Evolutionary conservation across 169 alveolate genomes (phyloP).

Genomic region (Cyclospora cayetanensis): DNA sequence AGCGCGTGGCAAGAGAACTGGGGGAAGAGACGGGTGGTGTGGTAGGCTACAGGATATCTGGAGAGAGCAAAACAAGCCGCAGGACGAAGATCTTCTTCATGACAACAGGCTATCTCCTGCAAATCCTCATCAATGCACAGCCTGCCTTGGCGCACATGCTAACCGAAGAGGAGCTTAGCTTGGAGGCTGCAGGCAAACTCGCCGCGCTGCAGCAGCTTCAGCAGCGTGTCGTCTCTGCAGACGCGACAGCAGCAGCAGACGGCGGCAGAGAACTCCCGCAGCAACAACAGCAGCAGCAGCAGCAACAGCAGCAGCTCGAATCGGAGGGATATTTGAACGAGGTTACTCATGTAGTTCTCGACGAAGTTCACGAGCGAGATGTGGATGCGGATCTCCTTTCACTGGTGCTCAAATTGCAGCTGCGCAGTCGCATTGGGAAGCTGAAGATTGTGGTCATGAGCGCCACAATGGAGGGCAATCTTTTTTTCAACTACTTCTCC

Average conservation of each 20-base stretch:
- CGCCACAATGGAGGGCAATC: constrained; percentile 74
- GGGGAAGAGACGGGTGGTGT: constrained; percentile 55
- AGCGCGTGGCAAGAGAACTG: constrained; percentile 71
- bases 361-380: constrained; percentile 79
- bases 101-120: constrained; percentile 77
- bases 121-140: constrained; percentile 64
- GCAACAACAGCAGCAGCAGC: not conserved
- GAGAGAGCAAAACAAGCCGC: constrained; percentile 29
- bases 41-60: constrained; percentile 73
- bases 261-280: not conserved
- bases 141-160: constrained; percentile 70
- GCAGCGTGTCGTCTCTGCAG: no score
- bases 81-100: constrained; percentile 70
- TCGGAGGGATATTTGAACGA: not conserved
- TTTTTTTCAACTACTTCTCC: constrained; percentile 59
- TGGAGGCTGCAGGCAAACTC: constrained; percentile 34
- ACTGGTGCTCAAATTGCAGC: constrained; percentile 76
- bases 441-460: constrained; percentile 77
- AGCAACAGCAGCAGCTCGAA: not conserved
- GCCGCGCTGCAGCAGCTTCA: constrained; percentile 18
- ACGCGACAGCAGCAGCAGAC: not conserved
- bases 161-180: constrained; percentile 25
- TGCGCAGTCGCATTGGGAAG: constrained; percentile 56
- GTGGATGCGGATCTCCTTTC: constrained; percentile 76
- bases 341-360: constrained; percentile 71